These are phyloP conservation scores for Barbarea vulgaris DNA, from an alignment of 345 rosid species.

Conservation along the genomic window DNA sequence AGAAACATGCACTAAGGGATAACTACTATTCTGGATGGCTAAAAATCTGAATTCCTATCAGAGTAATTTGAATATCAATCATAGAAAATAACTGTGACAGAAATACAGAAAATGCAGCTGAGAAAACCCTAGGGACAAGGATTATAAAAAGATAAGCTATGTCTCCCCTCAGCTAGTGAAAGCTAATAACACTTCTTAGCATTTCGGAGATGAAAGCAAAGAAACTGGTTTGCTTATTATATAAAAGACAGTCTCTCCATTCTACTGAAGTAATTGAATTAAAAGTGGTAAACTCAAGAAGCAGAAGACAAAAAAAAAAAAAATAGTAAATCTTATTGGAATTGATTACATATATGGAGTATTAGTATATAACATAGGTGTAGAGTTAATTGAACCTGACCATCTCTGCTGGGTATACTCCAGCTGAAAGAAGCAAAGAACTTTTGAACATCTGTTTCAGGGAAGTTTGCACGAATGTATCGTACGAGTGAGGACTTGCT, in stretches of 20 bases:
- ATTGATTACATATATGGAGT: background rate
- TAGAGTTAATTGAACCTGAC: constrained; percentile 44
- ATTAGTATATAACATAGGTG: background rate
- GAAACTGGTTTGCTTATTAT: background rate
- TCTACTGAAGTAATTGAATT: background rate
- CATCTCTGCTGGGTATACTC: constrained; percentile 58
- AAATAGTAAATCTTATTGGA: background rate
- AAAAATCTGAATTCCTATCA: background rate
- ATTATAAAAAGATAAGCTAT: background rate
- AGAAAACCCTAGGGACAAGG: background rate
- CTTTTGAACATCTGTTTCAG: constrained; percentile 53
- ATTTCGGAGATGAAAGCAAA: background rate
- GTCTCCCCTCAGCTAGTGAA: background rate
- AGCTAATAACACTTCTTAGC: background rate
- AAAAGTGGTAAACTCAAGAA: background rate
- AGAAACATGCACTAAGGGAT: background rate
- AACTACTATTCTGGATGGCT: background rate
- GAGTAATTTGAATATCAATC: background rate
- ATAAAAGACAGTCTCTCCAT: background rate
- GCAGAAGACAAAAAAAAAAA: background rate
- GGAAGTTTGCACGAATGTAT: constrained; percentile 51
- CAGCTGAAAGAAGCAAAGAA: constrained; percentile 78
- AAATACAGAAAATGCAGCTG: background rate
- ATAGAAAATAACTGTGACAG: background rate
- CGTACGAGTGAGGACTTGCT: constrained; percentile 59